Percentiles rank a stretch among this genome's conserved stretches.
These are phyloP conservation scores for Rhizopus sp. DNA, from an alignment of 371 early-diverging fungal species.

Conservation along the genomic window DNA sequence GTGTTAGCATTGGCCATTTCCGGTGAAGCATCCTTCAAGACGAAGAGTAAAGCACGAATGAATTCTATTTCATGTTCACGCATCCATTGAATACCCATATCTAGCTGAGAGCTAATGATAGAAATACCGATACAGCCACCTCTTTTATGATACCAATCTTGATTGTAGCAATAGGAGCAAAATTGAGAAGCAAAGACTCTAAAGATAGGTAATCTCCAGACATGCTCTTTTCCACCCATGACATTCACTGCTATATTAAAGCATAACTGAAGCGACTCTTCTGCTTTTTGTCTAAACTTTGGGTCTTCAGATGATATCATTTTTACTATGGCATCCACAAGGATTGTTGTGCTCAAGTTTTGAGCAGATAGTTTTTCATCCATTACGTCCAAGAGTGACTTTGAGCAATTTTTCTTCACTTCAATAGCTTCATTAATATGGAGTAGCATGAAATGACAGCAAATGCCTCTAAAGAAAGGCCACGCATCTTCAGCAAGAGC, in stretches of 20 bases:
- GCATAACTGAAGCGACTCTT: slow-evolving; percentile 63
- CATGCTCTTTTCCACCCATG: slow-evolving; percentile 60
- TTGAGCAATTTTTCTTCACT: slow-evolving; percentile 53
- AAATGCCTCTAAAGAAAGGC: slow-evolving; percentile 65
- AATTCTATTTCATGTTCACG: slow-evolving; percentile 91
- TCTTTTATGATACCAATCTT: slow-evolving; percentile 81
- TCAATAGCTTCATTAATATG: slow-evolving; percentile 71
- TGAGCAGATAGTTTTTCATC: slow-evolving; percentile 45
- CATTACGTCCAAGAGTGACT: slow-evolving; percentile 52
- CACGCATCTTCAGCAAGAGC: slow-evolving; percentile 70
- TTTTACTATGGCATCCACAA: slow-evolving; percentile 82
- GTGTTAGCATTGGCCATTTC: slow-evolving; percentile 79
- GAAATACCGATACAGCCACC: slow-evolving; percentile 92
- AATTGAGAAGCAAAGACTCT: slow-evolving; percentile 78
- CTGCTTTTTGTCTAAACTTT: slow-evolving; percentile 67
- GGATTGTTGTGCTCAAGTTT: slow-evolving; percentile 58
- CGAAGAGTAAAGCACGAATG: slow-evolving; percentile 88
- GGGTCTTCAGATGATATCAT: slow-evolving; percentile 72
- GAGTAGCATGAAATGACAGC: slow-evolving; percentile 76
- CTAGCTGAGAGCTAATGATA: slow-evolving; percentile 77
- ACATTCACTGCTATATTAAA: slow-evolving; percentile 64
- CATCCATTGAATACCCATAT: slow-evolving; percentile 89
- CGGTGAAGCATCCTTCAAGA: slow-evolving; percentile 89
- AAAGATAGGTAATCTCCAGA: slow-evolving; percentile 73
- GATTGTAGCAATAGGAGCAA: slow-evolving; percentile 83